phyloP scores from a whole-genome alignment of 2,329 filamentous ascomycete genomes.

The Scortechinia acanthostroma region DNA sequence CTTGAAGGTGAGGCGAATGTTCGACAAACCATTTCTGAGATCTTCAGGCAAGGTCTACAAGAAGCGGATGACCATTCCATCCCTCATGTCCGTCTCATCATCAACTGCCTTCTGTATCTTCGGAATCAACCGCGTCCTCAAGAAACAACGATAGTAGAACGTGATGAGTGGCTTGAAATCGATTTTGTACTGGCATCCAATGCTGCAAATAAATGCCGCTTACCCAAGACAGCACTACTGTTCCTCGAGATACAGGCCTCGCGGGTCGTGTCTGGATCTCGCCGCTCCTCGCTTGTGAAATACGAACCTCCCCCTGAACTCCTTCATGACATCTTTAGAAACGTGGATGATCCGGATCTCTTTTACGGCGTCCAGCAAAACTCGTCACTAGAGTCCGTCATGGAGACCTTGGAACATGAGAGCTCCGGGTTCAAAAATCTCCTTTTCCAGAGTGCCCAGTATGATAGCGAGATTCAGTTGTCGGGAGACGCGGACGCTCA shows the following conservation, averaged over 20 bases:
- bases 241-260: conserved; percentile 52
- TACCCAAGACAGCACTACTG: conserved; percentile 80
- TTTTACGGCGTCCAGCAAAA: conserved; percentile 86
- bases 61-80: conserved; percentile 33
- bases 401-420: conserved; percentile 82
- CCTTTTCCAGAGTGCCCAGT: conserved; percentile 84
- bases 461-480: conserved; percentile 47
- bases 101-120: conserved; percentile 81
- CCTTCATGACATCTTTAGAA: conserved; percentile 77
- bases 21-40: conserved; percentile 57
- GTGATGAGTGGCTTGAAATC: conserved; percentile 78
- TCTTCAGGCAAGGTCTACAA: conserved; percentile 58
- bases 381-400: conserved; percentile 68
- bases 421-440: conserved; percentile 78
- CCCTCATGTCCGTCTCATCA: conserved; percentile 64
- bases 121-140: conserved; percentile 69
- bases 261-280: background rate
- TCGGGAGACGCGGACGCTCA: background rate
- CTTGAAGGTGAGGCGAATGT: conserved; percentile 49
- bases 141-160: conserved; percentile 73
- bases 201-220: conserved; percentile 70
- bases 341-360: conserved; percentile 89
- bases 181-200: conserved; percentile 65
- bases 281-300: conserved; percentile 35
- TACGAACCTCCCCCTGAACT: conserved; percentile 54